Evolutionary conservation across 2,329 filamentous ascomycete species (phyloP).

Genomic region (Colletotrichum caudatum): DNA sequence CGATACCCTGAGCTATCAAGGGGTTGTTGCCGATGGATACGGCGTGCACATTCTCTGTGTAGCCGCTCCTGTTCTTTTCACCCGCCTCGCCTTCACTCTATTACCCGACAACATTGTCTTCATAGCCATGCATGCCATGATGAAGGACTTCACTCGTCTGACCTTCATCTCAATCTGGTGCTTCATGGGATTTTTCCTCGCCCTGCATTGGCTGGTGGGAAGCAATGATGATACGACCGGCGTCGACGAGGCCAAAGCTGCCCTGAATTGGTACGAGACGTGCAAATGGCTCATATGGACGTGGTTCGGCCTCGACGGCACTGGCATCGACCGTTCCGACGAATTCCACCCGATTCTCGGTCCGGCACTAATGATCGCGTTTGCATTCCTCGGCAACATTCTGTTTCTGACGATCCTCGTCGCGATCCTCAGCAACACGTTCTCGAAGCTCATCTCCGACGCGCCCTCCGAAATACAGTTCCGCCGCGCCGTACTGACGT

Average conservation of each 20-base stretch:
- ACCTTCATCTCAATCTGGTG: conserved; percentile 69
- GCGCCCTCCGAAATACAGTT: conserved; percentile 79
- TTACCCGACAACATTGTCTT: conserved; percentile 83
- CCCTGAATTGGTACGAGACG: conserved; percentile 62
- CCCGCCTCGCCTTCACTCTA: conserved; percentile 77
- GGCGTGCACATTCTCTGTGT: conserved; percentile 75
- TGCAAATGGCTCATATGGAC: conserved; percentile 84
- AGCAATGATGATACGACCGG: conserved; percentile 47
- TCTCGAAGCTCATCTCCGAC: conserved; percentile 75
- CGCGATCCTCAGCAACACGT: conserved; percentile 79
- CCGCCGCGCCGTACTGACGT: conserved; percentile 76
- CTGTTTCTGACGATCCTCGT: conserved; percentile 81
- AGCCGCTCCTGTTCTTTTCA: conserved; percentile 75
- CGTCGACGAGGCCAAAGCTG: background rate
- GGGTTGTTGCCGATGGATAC: conserved; percentile 59
- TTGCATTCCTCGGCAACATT: conserved; percentile 80
- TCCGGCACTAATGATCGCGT: conserved; percentile 76
- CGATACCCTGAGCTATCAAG: conserved; percentile 50
- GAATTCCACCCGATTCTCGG: conserved; percentile 76
- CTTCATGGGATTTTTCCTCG: conserved; percentile 78
- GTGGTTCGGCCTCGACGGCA: conserved; percentile 80
- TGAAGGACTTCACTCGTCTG: conserved; percentile 77
- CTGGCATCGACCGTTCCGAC: conserved; percentile 61
- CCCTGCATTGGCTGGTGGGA: conserved; percentile 72
- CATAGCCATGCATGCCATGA: conserved; percentile 79